Percentiles rank a stretch among this genome's conserved stretches.
Conservation (phyloP, 345 rosid genomes). For the Litchi chinensis region DNA sequence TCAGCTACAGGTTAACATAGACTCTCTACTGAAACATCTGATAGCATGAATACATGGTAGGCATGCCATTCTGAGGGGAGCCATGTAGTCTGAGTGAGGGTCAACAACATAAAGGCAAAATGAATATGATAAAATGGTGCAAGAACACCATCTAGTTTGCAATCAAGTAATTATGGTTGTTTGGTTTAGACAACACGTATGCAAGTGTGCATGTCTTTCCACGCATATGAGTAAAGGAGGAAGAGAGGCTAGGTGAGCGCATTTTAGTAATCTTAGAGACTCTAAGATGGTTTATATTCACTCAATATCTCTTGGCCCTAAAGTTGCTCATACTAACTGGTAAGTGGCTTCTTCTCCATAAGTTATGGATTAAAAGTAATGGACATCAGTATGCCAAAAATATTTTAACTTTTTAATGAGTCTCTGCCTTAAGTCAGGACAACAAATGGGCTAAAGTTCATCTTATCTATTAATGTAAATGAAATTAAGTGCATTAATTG, state of each 20-base stretch:
- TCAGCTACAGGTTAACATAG: constrained; percentile 6
- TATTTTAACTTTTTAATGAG: not conserved
- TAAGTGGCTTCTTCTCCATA: not conserved
- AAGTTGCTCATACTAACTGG: not conserved
- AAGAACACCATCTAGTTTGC: not conserved
- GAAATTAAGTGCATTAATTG: not conserved
- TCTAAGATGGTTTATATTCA: not conserved
- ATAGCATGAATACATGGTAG: not conserved
- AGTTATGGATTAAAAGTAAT: not conserved
- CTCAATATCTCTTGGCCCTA: not conserved
- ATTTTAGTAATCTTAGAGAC: not conserved
- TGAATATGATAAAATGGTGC: not conserved
- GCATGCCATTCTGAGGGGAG: not conserved
- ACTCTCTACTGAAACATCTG: not conserved
- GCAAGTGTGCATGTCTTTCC: too few species aligned
- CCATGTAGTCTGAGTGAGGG: not conserved
- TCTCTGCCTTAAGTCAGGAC: not conserved
- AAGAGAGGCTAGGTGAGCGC: not conserved
- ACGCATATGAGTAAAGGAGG: not conserved
- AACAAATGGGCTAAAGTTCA: not conserved
- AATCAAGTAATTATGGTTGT: not conserved
- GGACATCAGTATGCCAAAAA: not conserved
- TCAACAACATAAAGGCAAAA: not conserved
- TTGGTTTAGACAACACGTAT: too few species aligned
- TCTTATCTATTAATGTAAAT: not conserved